A percentile compares a stretch with the other conserved stretches of the same genome.
phyloP scores from a whole-genome alignment of 768 basidiomycete genomes.

The Russula griseocarnosa region DNA sequence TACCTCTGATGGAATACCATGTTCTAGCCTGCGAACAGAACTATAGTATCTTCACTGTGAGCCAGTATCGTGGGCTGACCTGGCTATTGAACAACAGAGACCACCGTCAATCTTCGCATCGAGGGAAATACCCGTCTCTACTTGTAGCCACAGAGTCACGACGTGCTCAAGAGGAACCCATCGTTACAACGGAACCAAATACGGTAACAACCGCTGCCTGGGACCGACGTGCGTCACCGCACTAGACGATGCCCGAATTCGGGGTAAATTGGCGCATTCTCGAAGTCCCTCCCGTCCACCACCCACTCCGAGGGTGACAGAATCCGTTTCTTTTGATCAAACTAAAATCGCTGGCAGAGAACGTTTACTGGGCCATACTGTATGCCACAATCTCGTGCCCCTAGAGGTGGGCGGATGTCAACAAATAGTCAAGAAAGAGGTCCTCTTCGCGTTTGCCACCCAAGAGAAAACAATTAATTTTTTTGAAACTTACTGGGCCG shows the following conservation, averaged over 20 bases:
- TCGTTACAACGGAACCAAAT: conserved; percentile 46
- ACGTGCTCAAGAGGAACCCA: conserved; percentile 39
- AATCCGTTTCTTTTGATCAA: background rate
- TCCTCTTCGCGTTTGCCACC: too few species aligned
- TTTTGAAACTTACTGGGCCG: too few species aligned
- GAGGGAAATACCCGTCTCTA: background rate
- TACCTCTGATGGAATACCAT: background rate
- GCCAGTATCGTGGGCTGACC: background rate
- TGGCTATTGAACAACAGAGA: background rate
- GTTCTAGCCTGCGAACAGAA: background rate
- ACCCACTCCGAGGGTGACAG: background rate
- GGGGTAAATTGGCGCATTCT: background rate
- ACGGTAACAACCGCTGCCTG: conserved; percentile 34
- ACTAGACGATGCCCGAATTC: conserved; percentile 38
- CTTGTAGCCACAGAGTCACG: conserved; percentile 31
- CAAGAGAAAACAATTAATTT: too few species aligned
- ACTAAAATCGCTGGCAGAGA: background rate
- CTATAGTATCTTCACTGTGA: too few species aligned
- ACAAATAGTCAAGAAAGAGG: background rate
- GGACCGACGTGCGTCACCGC: conserved; percentile 46
- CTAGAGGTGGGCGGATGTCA: background rate
- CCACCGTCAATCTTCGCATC: background rate
- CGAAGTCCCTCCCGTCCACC: too few species aligned
- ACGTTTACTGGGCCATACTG: background rate
- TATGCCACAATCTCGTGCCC: background rate